Percentiles rank a stretch among this genome's conserved stretches.
Evolutionary conservation across 805 yeast species (phyloP).

Genomic region (Myxozyma udenii): DNA sequence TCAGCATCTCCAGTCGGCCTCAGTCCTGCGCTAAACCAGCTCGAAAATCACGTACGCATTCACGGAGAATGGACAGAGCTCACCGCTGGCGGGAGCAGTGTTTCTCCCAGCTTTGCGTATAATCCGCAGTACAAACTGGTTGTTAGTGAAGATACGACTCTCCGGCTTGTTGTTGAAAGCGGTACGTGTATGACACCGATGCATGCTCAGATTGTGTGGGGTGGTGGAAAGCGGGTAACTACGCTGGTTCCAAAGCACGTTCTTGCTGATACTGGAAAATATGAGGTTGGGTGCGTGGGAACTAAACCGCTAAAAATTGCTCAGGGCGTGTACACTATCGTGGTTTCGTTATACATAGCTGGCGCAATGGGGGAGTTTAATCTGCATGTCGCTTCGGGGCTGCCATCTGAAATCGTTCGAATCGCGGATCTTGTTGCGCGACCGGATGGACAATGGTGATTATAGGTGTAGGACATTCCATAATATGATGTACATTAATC

Average conservation of each 20-base stretch:
- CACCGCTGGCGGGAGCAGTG: conserved; percentile 25
- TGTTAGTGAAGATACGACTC: conserved; percentile 4
- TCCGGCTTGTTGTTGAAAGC: conserved; percentile 17
- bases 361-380: conserved; percentile 19
- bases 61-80: conserved; percentile 26
- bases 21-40: conserved; percentile 1
- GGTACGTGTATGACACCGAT: conserved; percentile 4
- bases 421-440: conserved; percentile 9
- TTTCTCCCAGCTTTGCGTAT: conserved; percentile 9
- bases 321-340: conserved; percentile 22
- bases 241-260: conserved; percentile 18
- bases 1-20: conserved; percentile 13
- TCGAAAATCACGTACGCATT: background rate
- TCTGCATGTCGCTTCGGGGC: conserved; percentile 6
- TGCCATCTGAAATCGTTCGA: conserved; percentile 4
- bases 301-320: conserved; percentile 3
- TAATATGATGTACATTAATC: too few species aligned
- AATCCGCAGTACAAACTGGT: conserved; percentile 24
- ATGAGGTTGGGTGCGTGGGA: conserved; percentile 13
- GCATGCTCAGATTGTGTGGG: conserved; percentile 22
- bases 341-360: conserved; percentile 19
- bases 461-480: background rate
- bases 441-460: background rate
- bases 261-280: conserved; percentile 20
- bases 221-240: conserved; percentile 15